These are phyloP conservation scores for Poa pratensis DNA, from an alignment of 176 grass and related monocot species.

Conservation along the genomic window DNA sequence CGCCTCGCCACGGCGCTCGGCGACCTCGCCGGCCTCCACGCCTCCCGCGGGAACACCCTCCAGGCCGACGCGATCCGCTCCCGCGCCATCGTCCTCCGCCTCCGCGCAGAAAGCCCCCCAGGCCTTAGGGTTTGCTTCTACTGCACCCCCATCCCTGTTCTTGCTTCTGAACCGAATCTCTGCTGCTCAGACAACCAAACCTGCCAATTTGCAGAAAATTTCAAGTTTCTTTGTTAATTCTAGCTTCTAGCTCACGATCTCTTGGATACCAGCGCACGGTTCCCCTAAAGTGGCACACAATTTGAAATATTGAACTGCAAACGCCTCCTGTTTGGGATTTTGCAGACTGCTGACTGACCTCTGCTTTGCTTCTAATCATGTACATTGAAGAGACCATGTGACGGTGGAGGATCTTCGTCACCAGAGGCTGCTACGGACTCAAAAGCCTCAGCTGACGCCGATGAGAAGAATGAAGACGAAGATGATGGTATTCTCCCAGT, in stretches of 20 bases:
- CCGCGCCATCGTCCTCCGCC: slow-evolving; percentile 62
- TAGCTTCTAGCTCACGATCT: neutral
- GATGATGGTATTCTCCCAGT: slow-evolving; percentile 61
- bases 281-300: neutral
- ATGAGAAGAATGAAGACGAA: slow-evolving; percentile 43
- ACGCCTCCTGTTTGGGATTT: neutral
- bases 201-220: neutral
- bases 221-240: neutral
- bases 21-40: slow-evolving; percentile 76
- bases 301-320: neutral
- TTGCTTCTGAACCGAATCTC: slow-evolving; percentile 12
- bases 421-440: slow-evolving; percentile 45
- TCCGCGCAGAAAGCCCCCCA: slow-evolving; percentile 36
- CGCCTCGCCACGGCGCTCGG: slow-evolving; percentile 68
- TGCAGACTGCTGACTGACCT: neutral
- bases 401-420: slow-evolving; percentile 21
- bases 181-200: neutral
- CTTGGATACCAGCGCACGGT: neutral
- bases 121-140: slow-evolving; percentile 50
- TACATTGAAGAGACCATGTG: slow-evolving; percentile 42
- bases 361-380: slow-evolving; percentile 30
- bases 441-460: slow-evolving; percentile 18
- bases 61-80: slow-evolving; percentile 75
- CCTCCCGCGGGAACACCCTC: slow-evolving; percentile 61
- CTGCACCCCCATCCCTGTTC: neutral